These are phyloP conservation scores for Phytophthora megakarya DNA, from an alignment of 352 stramenopile species.

Conservation along the genomic window DNA sequence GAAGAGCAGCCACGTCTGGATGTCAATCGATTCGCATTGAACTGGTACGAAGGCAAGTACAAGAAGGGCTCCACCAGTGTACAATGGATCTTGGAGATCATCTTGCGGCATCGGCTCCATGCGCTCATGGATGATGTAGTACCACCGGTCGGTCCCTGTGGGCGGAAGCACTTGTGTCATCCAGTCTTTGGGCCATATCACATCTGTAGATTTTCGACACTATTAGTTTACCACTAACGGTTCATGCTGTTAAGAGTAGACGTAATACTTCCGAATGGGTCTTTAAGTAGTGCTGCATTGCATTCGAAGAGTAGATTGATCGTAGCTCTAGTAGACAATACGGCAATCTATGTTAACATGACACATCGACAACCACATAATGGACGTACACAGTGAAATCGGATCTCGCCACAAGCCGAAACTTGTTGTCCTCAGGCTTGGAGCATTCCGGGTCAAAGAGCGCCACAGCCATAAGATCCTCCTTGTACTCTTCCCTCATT, in stretches of 20 bases:
- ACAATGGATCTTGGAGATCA: constrained; percentile 62
- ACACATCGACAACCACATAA: not conserved
- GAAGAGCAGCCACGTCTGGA: constrained; percentile 65
- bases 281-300: constrained; percentile 65
- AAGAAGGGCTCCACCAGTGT: constrained; percentile 53
- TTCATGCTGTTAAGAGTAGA: not conserved
- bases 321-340: constrained; percentile 34
- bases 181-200: constrained; percentile 80
- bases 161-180: constrained; percentile 61
- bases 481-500: constrained; percentile 70
- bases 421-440: constrained; percentile 45
- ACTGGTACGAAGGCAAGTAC: constrained; percentile 63
- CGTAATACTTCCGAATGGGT: constrained; percentile 71
- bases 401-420: constrained; percentile 55
- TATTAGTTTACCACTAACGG: not conserved
- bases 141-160: constrained; percentile 58
- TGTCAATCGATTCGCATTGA: constrained; percentile 54
- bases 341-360: too few species aligned
- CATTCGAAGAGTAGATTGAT: constrained; percentile 71
- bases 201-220: constrained; percentile 42
- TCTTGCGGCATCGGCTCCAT: constrained; percentile 62
- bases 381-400: constrained; percentile 61
- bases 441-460: constrained; percentile 50
- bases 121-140: constrained; percentile 73
- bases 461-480: constrained; percentile 70